Percentiles rank a stretch among this genome's conserved stretches.
These are phyloP conservation scores for Brettanomyces sp. DNA, from an alignment of 805 yeast genomes.

Conservation along the genomic window DNA sequence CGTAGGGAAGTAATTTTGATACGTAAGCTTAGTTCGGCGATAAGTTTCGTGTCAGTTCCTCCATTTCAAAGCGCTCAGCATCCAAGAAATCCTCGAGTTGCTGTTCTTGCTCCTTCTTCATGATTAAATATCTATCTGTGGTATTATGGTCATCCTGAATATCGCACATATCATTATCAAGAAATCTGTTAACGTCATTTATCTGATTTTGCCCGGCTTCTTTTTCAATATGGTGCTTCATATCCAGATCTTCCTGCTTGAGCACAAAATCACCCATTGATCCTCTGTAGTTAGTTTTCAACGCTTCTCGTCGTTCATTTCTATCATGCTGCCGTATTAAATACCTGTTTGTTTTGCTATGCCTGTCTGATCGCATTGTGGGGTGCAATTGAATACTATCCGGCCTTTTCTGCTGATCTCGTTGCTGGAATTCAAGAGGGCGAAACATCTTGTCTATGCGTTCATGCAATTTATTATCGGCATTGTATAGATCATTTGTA, in stretches of 20 bases:
- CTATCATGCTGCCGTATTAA: constrained; percentile 3
- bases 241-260: constrained; percentile 13
- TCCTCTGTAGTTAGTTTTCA: constrained; percentile 12
- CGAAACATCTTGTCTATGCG: constrained; percentile 13
- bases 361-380: neutral
- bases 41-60: constrained; percentile 19
- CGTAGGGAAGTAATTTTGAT: too few species aligned
- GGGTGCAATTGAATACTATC: constrained; percentile 3
- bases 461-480: constrained; percentile 6
- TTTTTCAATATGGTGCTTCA: constrained; percentile 5
- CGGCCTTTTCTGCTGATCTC: neutral
- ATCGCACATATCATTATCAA: constrained; percentile 18
- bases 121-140: too few species aligned
- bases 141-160: constrained; percentile 1
- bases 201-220: constrained; percentile 14
- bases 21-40: constrained; percentile 5
- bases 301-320: constrained; percentile 7
- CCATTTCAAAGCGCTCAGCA: constrained; percentile 19
- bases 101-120: constrained; percentile 7
- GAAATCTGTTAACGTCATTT: constrained; percentile 10
- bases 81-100: constrained; percentile 23
- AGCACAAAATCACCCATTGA: constrained; percentile 21
- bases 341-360: constrained; percentile 3
- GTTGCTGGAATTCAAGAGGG: constrained; percentile 9
- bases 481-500: neutral